Evolutionary conservation across 768 basidiomycete genomes (phyloP), one percentile per base, ranked within the genome.

Genomic region (Tulasnella sp.): DNA sequence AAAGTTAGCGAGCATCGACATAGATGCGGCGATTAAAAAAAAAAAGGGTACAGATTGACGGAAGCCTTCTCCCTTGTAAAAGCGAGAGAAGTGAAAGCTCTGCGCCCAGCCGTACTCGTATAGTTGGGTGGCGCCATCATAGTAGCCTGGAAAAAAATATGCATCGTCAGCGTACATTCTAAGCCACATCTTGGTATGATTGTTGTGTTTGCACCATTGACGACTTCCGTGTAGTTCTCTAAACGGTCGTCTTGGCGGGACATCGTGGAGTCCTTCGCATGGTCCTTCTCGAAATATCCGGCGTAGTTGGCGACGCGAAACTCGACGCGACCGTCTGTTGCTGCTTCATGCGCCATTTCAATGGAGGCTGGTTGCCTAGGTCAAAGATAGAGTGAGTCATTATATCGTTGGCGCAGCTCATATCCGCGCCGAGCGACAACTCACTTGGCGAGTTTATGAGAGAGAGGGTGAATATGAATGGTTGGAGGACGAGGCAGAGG

Each of bases 1-100:
- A 5, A 7, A 15, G 34, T 38, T 15, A 15, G 34, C 34, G 7
- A 38, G 34, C 15, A 38, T 7, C 15, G 34, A 7, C 5, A 15
- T 5, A 7, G 34, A 38, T 38, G 34, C 7, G 70, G 73, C 4
- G 84, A 82, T 19, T 82, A 80, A 22, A 76, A 70, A 70, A 86
- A 22, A 24, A 3, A 31, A 11, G 17, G 12, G n/a, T 42, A 67
- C 67, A 19, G 65, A 66, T 53, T 68, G 65, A 21, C 58, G 50
- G 60, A 68, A 68, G 24, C 56, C 79, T 69, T 91, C 64, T 24
- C 93, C 94, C 72, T 85, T 86, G 80, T 87, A 92, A 78, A 94
- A 98, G 31, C 94, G 90, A 58, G 88, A 94, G 71, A 96, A 96
- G 73, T 97, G 93, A 82, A 96, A 96, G 4, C 85, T 91, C 57